Conservation (phyloP, 1,284 basidiomycete genomes). For the Anthracocystis walkeri region DNA sequence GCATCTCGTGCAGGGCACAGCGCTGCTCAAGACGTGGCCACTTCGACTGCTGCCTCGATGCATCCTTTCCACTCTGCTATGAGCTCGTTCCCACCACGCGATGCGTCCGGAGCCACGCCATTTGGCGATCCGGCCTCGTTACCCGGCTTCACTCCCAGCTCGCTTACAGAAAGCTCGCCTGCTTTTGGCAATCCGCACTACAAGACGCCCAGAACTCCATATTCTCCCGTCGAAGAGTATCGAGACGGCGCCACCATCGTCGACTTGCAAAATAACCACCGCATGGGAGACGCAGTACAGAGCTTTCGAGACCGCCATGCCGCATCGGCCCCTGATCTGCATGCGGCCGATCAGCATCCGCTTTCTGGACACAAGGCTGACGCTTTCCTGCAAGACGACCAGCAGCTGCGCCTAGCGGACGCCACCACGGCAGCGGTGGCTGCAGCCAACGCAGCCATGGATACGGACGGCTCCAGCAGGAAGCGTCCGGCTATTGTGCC, state of each 20-base stretch:
- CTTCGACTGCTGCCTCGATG: neutral
- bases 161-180: slow-evolving; percentile 60
- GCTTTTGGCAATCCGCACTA: slow-evolving; percentile 47
- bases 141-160: slow-evolving; percentile 63
- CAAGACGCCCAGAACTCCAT: slow-evolving; percentile 63
- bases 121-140: slow-evolving; percentile 60
- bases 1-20: neutral
- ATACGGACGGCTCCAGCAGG: slow-evolving; percentile 15
- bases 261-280: slow-evolving; percentile 24
- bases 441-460: slow-evolving; percentile 38
- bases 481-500: slow-evolving; percentile 45
- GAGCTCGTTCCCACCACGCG: slow-evolving; percentile 37
- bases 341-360: slow-evolving; percentile 5
- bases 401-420: slow-evolving; percentile 26
- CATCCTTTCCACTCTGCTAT: slow-evolving; percentile 23
- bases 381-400: slow-evolving; percentile 11
- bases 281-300: slow-evolving; percentile 11
- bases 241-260: slow-evolving; percentile 41
- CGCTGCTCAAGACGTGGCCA: slow-evolving; percentile 5
- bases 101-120: slow-evolving; percentile 24
- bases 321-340: neutral
- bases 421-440: slow-evolving; percentile 34
- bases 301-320: slow-evolving; percentile 17
- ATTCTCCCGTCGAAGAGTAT: slow-evolving; percentile 57
- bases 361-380: slow-evolving; percentile 4